Conservation (phyloP, 179 eudicot species). For the Dionaea muscipula region DNA sequence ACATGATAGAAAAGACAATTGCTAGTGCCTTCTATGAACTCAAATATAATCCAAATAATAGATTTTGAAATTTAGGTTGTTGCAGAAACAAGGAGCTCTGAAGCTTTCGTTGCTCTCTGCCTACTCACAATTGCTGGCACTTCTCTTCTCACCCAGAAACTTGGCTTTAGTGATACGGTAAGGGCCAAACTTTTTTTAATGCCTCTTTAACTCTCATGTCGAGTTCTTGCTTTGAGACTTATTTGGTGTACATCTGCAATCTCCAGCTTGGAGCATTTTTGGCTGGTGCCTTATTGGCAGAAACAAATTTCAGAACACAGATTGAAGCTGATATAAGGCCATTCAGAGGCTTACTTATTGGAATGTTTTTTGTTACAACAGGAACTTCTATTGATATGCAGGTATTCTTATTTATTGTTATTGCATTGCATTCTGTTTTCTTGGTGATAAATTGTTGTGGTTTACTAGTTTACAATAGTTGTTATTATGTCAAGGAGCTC, state of each 20-base stretch:
- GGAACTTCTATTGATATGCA: conserved; percentile 93
- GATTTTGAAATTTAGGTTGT: conserved; percentile 52
- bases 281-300: conserved; percentile 94
- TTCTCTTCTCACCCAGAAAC: conserved; percentile 85
- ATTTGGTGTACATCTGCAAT: conserved; percentile 6
- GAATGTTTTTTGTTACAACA: conserved; percentile 89
- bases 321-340: conserved; percentile 99
- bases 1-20: too few species aligned
- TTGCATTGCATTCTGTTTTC: not conserved
- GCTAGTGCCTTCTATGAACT: too few species aligned
- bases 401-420: conserved; percentile 25
- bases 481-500: too few species aligned
- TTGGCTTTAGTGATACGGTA: conserved; percentile 99
- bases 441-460: not conserved
- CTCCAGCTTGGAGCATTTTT: conserved; percentile 94
- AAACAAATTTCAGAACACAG: conserved; percentile 93
- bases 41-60: not conserved
- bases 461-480: too few species aligned
- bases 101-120: conserved; percentile 97
- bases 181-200: conserved; percentile 10
- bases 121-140: conserved; percentile 94
- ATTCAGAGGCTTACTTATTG: conserved; percentile 92
- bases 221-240: conserved; percentile 1
- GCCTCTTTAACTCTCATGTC: not conserved
- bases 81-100: conserved; percentile 97